These are phyloP conservation scores for Sporothrix brunneoviolacea DNA, from an alignment of 2,329 filamentous ascomycete genomes.

Conservation along the genomic window DNA sequence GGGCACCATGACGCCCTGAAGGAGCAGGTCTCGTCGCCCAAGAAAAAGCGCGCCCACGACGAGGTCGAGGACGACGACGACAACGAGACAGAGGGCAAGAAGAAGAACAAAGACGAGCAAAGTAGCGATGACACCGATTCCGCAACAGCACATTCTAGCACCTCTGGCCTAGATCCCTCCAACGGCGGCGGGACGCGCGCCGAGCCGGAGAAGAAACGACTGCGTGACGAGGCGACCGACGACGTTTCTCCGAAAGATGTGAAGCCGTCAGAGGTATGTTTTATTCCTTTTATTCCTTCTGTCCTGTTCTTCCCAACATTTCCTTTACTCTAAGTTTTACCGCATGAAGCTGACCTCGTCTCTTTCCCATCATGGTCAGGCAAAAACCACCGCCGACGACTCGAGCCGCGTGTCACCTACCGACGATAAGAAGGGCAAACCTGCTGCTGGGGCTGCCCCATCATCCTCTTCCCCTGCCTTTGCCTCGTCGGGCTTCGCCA, in stretches of 20 bases:
- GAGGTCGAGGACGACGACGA: slow-evolving; percentile 47
- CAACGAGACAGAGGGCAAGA: slow-evolving; percentile 29
- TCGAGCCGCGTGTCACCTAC: too few relatives aligned
- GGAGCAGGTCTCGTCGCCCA: slow-evolving; percentile 52
- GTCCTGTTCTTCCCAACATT: neutral
- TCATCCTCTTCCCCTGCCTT: too few relatives aligned
- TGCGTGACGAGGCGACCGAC: slow-evolving; percentile 44
- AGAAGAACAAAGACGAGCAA: slow-evolving; percentile 36
- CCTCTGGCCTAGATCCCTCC: slow-evolving; percentile 30
- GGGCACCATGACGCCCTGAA: slow-evolving; percentile 36
- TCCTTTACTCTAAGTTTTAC: neutral
- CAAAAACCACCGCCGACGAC: too few relatives aligned
- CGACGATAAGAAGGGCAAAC: slow-evolving; percentile 4
- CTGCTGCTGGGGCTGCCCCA: too few relatives aligned
- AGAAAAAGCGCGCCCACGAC: slow-evolving; percentile 59
- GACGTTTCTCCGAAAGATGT: slow-evolving; percentile 21
- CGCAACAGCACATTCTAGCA: slow-evolving; percentile 28
- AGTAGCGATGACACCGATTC: slow-evolving; percentile 19
- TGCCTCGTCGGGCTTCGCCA: slow-evolving; percentile 61
- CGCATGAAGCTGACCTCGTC: neutral
- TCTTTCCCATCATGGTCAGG: too few relatives aligned
- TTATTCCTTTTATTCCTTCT: neutral
- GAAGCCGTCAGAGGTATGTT: neutral
- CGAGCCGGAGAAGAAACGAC: slow-evolving; percentile 60
- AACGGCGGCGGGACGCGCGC: neutral